Evolutionary conservation across 2,329 filamentous ascomycete species (phyloP), one percentile per base, ranked within the genome.

Genomic region (Fusarium miscanthi): DNA sequence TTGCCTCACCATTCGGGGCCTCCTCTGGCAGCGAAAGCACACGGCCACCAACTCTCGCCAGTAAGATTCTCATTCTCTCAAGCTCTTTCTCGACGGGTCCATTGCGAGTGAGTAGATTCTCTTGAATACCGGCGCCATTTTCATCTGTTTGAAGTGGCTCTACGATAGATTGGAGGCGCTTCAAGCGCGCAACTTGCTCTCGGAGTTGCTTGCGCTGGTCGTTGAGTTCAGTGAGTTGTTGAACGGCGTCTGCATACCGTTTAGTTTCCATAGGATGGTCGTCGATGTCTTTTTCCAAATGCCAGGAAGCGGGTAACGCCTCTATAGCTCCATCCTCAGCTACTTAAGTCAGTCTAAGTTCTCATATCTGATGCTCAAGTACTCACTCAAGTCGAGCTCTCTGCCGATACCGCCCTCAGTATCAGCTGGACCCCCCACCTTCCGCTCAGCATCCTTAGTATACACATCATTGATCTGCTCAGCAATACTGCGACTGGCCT

Each of bases 391-490:
- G 73, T 89, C 86, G 14, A 83, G 78, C 27, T 85, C 83, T 37
- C 79, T 77, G 35, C 74, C 79, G 30, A 85, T 79, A 2, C 81
- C 78, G 9, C 77, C 79, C 25, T 78, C 83, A 49, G 80, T 83
- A 33, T 81, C 82, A 64, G 82, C 79, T 3, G 68, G 78, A 1
- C 79, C 81, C 14, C 75, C 77, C 56, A 81, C 80, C 48, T 78
- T 81, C 41, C 83, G 83, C 42, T 86, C 84, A 8, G 81, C 82
- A 19, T 82, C 81, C 10, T 81, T 80, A 80, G 87, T 86, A 79
- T 93, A 94, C 48, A 92, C 82, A 52, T 82, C 81, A 80, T 93
- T 90, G 45, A 94, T 89, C 82, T 94, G 92, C 82, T 93, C 91
- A 4, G 92, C 91, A 23, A 94, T 87, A 75, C 93, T 90, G 40